Evolutionary conservation across 139 green algal genomes (phyloP).

Genomic region (Astrephomene gubernaculifera): DNA sequence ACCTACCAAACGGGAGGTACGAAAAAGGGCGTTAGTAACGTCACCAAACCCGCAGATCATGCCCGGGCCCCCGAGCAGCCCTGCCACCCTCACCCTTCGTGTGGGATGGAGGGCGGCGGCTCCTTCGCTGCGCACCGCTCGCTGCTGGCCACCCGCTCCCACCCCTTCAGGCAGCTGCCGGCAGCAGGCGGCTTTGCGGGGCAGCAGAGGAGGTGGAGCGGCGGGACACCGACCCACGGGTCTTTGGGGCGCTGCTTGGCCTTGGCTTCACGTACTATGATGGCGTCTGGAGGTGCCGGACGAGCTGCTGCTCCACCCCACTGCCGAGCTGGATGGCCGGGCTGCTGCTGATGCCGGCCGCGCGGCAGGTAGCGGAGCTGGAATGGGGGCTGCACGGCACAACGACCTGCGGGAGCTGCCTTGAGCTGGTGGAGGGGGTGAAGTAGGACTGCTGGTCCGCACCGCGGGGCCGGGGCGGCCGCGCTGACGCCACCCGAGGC

Average conservation of each 20-base stretch:
- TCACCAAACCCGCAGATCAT: no score
- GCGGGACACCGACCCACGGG: not conserved
- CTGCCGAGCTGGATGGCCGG: slow-evolving; percentile 14
- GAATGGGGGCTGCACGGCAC: no score
- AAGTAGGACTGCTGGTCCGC: no score
- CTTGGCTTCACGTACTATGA: not conserved
- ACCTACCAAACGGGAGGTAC: no score
- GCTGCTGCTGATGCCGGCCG: slow-evolving; percentile 3
- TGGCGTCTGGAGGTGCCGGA: not conserved
- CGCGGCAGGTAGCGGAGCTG: not conserved
- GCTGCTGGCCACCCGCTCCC: not conserved
- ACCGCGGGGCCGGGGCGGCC: no score
- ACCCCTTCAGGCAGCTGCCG: slow-evolving; percentile 21
- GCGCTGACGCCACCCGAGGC: no score
- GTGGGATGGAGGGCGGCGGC: not conserved
- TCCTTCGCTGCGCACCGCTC: not conserved
- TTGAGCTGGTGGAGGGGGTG: no score
- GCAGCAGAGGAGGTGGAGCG: not conserved
- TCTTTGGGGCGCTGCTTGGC: slow-evolving; percentile 2
- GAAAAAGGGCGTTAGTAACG: no score
- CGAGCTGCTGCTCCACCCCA: not conserved
- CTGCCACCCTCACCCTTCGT: not conserved
- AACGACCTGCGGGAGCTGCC: no score
- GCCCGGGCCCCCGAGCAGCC: no score
- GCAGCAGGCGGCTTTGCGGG: not conserved